Evolutionary conservation across 2,329 filamentous ascomycete species (phyloP), one percentile per base, ranked within the genome.

Genomic region (Herpotrichia juniperi): DNA sequence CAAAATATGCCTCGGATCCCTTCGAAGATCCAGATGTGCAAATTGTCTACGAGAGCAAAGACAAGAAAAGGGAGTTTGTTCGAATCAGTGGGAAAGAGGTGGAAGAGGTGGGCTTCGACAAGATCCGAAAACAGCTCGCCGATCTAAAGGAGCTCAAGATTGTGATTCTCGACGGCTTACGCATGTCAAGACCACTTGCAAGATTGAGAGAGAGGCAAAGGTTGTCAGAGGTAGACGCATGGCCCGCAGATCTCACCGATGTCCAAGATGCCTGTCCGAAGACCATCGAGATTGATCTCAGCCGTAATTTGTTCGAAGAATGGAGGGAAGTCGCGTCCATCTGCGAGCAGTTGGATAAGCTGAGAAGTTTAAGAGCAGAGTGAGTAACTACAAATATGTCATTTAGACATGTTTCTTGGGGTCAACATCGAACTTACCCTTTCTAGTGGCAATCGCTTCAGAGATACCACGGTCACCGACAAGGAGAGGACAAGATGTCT

Each of bases 81-180:
- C 76, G 88, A 81, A 81, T 96, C 79, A 76, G 90, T 74, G 81
- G 83, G 31, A 97, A 97, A 75, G 83, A 93, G 16, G 93, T 91
- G 4, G 89, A 97, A 76, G 93, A 97, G 76, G 85, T 97, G 28
- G 94, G 94, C 25, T 97, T 97, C 63, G 92, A 96, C 62, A 97
- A 97, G 79, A 91, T 97, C 60, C 85, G 89, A 37, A 83, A 83
- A 59, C 86, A 93, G 74, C 87, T 96, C 66, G 88, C 92, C 61
- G 80, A 88, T 67, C 79, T 97, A 26, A 79, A 87, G 48, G 90
- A 94, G 63, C 81, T 97, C 53, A 87, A 83, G 60, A 87, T 93
- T 49, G 87, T 96, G 44, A 85, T 97, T 32, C 79, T 99, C 7
- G 93, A 97, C 74, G 87, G 88, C 12, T 75, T 91, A 67, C 80